Evolutionary conservation across 1,284 basidiomycete species (phyloP).

Genomic region (Trichosporon sp.): DNA sequence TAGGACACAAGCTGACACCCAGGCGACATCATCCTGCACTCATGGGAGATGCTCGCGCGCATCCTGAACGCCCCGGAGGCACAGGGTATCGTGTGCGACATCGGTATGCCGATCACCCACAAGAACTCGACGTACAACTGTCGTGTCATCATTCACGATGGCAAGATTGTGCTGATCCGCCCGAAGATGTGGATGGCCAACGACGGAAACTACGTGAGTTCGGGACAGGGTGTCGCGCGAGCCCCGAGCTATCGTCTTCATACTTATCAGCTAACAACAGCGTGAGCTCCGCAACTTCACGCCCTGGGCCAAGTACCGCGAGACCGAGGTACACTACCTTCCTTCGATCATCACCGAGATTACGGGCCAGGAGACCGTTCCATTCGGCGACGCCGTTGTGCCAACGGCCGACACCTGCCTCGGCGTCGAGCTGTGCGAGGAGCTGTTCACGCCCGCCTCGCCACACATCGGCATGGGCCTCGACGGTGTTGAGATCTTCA

Average conservation of each 20-base stretch:
- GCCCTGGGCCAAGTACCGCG: constrained; percentile 85
- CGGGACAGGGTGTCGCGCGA: not conserved
- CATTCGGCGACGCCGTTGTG: constrained; percentile 93
- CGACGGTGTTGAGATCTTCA: constrained; percentile 97
- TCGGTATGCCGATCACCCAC: constrained; percentile 95
- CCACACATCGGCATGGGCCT: constrained; percentile 96
- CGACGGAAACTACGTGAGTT: constrained; percentile 81
- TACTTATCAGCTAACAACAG: constrained; percentile 34
- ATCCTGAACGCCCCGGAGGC: constrained; percentile 77
- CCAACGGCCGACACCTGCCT: constrained; percentile 86
- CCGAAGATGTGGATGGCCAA: constrained; percentile 99
- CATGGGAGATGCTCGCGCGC: constrained; percentile 90
- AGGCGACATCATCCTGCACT: constrained; percentile 94
- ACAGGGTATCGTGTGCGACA: constrained; percentile 81
- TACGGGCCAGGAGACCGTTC: constrained; percentile 89
- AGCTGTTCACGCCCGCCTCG: constrained; percentile 93
- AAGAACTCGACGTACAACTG: constrained; percentile 99
- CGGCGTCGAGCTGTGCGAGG: constrained; percentile 94
- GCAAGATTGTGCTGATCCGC: constrained; percentile 85
- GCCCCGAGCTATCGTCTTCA: no score
- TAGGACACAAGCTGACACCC: constrained; percentile 22
- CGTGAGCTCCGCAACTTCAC: constrained; percentile 95
- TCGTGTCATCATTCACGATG: constrained; percentile 81
- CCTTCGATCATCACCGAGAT: constrained; percentile 82
- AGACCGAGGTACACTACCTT: constrained; percentile 85